Conservation (phyloP, 176 grass and related monocot genomes). For the Triticum turgidum region DNA sequence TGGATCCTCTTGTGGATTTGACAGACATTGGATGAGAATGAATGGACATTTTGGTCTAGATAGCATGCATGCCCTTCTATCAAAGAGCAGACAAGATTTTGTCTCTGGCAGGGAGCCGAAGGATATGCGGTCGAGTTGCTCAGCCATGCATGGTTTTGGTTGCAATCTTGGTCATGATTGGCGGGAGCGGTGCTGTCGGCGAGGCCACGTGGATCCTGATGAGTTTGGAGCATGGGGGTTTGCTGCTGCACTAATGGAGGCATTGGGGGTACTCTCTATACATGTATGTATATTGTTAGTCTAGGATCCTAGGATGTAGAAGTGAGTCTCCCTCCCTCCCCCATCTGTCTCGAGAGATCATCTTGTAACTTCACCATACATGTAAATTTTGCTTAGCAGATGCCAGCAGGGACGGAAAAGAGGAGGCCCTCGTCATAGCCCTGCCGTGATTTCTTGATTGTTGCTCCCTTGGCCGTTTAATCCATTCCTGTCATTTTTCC, state of each 20-base stretch:
- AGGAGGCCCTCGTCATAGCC: constrained; percentile 11
- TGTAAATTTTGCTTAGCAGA: constrained; percentile 59
- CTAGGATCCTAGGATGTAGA: constrained; percentile 48
- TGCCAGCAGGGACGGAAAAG: constrained; percentile 35
- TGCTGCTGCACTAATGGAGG: constrained; percentile 42
- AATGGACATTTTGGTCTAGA: constrained; percentile 4
- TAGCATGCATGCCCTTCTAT: not conserved
- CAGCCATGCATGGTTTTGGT: not conserved
- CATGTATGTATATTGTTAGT: constrained; percentile 70
- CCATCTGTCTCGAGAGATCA: constrained; percentile 32
- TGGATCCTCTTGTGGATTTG: constrained; percentile 71
- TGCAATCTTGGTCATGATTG: constrained; percentile 28
- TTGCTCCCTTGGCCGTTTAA: constrained; percentile 18
- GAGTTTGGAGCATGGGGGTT: constrained; percentile 9
- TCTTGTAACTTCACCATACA: constrained; percentile 49
- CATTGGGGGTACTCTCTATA: constrained; percentile 60
- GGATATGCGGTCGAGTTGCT: not conserved
- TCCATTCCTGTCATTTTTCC: constrained; percentile 5
- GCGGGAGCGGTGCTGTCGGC: constrained; percentile 25
- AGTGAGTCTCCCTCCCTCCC: constrained; percentile 43
- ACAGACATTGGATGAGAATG: constrained; percentile 75
- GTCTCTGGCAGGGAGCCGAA: constrained; percentile 28
- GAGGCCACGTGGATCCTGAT: constrained; percentile 30
- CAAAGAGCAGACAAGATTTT: constrained; percentile 25
- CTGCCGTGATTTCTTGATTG: not conserved